Base-by-base conservation (phyloP, 2,329 filamentous ascomycete genomes). In the Massarina eburnea region DNA sequence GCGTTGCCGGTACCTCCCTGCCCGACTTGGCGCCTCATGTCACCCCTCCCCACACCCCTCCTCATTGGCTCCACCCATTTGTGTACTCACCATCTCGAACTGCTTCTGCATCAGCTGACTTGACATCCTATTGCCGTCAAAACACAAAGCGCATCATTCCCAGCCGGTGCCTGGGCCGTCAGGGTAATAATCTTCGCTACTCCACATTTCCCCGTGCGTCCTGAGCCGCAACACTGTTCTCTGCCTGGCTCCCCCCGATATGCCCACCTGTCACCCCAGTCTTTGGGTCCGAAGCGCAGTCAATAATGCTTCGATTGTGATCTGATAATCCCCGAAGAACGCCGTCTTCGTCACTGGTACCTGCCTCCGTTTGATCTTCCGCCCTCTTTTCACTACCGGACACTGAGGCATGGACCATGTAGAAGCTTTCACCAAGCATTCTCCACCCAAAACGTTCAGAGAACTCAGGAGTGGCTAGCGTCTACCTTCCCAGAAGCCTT, bases 341-440 rank as follows among this genome's bases (percentile, higher is more conserved):
- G 41, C 49, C 49, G 41, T 42, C 54, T 45, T 45, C 15, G 21
- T 18, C 49, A 52, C 36, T n/a, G 30, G 41, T 51, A 52, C 56
- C 59, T 58, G 58, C 57, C 54, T 58, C 47, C 55, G 64, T 67
- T 60, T 69, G 59, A 51, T 51, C 51, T 58, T 66, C 65, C 65
- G 61, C 58, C 40, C 45, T 54, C 41, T 20, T 55, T 58, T 59
- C 44, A 49, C 52, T 49, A 51, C 55, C 51, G 49, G 46, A 48
- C 51, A 53, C 48, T 60, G 59, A 61, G 50, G 63, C 64, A 63
- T 54, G 55, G 64, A 48, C 58, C 54, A 59, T 42, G 52, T 54
- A 57, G 49, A 57, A 55, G 59, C 54, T 52, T 61, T 55, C 58
- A 58, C 55, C 41, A 46, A 32, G 30, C 12, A 8, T 48, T 41